phyloP scores from a whole-genome alignment of 1,139 yeast genomes.

The Pneumocystis canis region DNA sequence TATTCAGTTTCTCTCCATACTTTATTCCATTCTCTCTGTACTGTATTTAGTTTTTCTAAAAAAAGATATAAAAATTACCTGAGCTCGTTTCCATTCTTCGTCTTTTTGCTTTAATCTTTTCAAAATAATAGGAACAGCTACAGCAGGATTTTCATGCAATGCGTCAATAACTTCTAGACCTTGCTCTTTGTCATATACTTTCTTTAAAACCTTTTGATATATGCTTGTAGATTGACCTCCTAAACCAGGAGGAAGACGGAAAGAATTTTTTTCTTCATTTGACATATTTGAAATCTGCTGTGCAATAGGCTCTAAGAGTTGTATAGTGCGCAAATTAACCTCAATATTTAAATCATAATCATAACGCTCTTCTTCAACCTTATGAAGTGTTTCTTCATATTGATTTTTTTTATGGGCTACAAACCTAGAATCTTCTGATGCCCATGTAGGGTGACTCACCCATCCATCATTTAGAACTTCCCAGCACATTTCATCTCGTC shows the following conservation, averaged over 20 bases:
- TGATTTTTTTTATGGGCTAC: constrained; percentile 96
- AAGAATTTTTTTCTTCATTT: constrained; percentile 68
- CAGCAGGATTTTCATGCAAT: constrained; percentile 82
- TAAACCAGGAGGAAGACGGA: constrained; percentile 80
- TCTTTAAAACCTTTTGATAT: constrained; percentile 81
- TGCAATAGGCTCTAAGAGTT: constrained; percentile 87
- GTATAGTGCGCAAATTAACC: constrained; percentile 85
- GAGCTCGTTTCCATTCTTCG: constrained; percentile 97
- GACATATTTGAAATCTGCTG: constrained; percentile 89
- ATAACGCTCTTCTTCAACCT: constrained; percentile 93
- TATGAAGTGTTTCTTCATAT: constrained; percentile 85
- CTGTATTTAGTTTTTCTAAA: neutral
- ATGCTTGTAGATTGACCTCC: constrained; percentile 86
- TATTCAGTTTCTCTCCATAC: constrained; percentile 98
- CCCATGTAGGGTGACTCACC: constrained; percentile 99
- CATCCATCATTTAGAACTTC: constrained; percentile 95
- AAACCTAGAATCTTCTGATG: constrained; percentile 95
- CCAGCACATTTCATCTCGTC: constrained; percentile 99
- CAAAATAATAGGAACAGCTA: constrained; percentile 86
- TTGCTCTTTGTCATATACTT: constrained; percentile 83
- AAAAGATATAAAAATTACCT: constrained; percentile 19
- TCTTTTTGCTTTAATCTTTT: constrained; percentile 91
- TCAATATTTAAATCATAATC: constrained; percentile 94
- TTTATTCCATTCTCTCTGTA: constrained; percentile 82
- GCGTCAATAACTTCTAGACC: constrained; percentile 95